phyloP scores from a whole-genome alignment of 2,329 filamentous ascomycete genomes.

The Ophiocordyceps sinensis region DNA sequence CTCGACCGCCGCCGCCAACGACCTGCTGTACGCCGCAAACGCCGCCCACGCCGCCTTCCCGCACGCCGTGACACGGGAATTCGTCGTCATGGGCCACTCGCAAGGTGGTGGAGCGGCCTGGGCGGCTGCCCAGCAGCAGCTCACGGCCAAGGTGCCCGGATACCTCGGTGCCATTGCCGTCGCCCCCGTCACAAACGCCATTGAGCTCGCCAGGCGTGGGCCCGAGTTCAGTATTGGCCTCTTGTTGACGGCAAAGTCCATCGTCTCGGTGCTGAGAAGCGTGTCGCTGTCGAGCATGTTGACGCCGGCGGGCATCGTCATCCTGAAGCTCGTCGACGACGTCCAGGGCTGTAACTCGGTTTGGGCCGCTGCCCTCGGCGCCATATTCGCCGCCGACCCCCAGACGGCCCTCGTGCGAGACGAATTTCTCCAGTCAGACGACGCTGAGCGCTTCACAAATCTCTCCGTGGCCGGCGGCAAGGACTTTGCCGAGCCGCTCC shows the following conservation, averaged over 20 bases:
- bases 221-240: conserved; percentile 2
- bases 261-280: conserved; percentile 5
- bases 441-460: conserved; percentile 9
- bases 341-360: conserved; percentile 6
- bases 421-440: conserved; percentile 8
- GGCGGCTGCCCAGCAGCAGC: conserved; percentile 15
- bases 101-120: conserved; percentile 31
- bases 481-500: conserved; percentile 18
- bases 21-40: conserved; percentile 25
- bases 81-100: conserved; percentile 29
- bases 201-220: conserved; percentile 4
- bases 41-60: conserved; percentile 28
- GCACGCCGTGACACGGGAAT: conserved; percentile 16
- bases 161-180: conserved; percentile 22
- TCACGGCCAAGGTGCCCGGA: conserved; percentile 14
- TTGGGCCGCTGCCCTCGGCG: conserved; percentile 1
- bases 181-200: conserved; percentile 12
- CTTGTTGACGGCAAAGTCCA: conserved; percentile 2
- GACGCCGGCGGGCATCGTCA: conserved; percentile 1
- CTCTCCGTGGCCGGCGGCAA: conserved; percentile 14
- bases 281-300: conserved; percentile 6
- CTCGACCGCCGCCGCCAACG: conserved; percentile 22
- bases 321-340: conserved; percentile 5
- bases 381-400: conserved; percentile 1
- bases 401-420: conserved; percentile 1